A percentile compares a stretch with the other conserved stretches of the same genome.
These are phyloP conservation scores for Hanseniaspora pseudoguilliermondii DNA, from an alignment of 805 yeast species.

Conservation along the genomic window DNA sequence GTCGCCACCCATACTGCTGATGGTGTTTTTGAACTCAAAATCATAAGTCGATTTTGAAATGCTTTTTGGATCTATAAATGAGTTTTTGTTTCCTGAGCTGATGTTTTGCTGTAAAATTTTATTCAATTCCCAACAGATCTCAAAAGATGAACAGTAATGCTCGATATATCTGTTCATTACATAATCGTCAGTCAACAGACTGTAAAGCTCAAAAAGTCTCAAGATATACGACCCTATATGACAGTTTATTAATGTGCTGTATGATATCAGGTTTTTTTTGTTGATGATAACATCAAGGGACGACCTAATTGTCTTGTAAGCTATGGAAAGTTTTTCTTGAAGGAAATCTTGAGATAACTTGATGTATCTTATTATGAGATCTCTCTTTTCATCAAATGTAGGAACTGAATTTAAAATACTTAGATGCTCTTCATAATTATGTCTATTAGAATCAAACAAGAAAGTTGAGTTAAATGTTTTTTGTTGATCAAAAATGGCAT, in stretches of 20 bases:
- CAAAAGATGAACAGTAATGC: constrained; percentile 1
- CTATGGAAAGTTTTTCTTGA: neutral
- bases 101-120: constrained; percentile 1
- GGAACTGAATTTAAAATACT: neutral
- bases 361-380: neutral
- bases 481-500: neutral
- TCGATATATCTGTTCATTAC: constrained; percentile 6
- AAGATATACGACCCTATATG: neutral
- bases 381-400: constrained; percentile 3
- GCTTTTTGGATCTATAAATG: neutral
- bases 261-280: neutral
- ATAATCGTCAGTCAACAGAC: neutral
- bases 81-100: neutral
- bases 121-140: constrained; percentile 3
- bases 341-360: neutral
- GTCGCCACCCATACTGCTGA: neutral
- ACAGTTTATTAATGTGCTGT: neutral
- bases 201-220: constrained; percentile 3
- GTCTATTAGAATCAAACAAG: neutral
- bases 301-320: neutral
- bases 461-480: neutral
- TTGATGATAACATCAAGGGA: neutral
- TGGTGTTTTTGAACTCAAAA: constrained; percentile 8
- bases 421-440: neutral
- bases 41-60: neutral